These are phyloP conservation scores for Suhomyces faveliae DNA, from an alignment of 805 yeast genomes.

Conservation along the genomic window DNA sequence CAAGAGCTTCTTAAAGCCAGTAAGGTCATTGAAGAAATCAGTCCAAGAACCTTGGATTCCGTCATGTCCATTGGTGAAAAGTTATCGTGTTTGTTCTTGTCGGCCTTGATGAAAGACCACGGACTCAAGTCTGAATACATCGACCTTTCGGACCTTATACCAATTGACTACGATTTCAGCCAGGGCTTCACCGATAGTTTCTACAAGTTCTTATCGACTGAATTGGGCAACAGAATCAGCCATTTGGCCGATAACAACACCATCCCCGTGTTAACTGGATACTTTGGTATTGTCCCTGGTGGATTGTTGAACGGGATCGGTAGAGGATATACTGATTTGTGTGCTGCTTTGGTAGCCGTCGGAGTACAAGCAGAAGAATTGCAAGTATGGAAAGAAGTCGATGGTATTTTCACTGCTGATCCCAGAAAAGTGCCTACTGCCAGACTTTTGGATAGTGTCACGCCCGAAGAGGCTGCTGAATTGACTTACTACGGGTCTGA, in stretches of 20 bases:
- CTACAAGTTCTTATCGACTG: constrained; percentile 53
- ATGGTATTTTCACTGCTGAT: constrained; percentile 97
- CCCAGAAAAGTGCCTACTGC: constrained; percentile 94
- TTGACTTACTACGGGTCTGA: constrained; percentile 96
- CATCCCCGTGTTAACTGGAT: constrained; percentile 93
- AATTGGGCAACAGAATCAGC: constrained; percentile 50
- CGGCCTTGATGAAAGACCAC: constrained; percentile 77
- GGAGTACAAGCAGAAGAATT: constrained; percentile 90
- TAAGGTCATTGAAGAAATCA: constrained; percentile 86
- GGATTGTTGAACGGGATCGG: constrained; percentile 92
- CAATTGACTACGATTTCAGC: constrained; percentile 55
- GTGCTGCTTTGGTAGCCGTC: constrained; percentile 96
- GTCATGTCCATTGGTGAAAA: constrained; percentile 95
- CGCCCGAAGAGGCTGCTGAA: constrained; percentile 99
- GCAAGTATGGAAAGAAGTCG: constrained; percentile 99
- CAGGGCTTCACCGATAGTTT: constrained; percentile 66
- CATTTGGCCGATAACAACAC: constrained; percentile 39
- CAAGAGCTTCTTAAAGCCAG: constrained; percentile 79
- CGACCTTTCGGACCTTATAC: constrained; percentile 73
- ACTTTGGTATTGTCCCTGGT: constrained; percentile 94
- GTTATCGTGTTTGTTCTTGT: constrained; percentile 84
- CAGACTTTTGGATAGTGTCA: constrained; percentile 77
- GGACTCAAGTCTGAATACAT: constrained; percentile 78
- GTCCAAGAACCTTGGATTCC: constrained; percentile 81
- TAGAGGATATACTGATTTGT: constrained; percentile 94